phyloP scores from a whole-genome alignment of 108 stramenopile genomes.

The Discostella stelligeroides region DNA sequence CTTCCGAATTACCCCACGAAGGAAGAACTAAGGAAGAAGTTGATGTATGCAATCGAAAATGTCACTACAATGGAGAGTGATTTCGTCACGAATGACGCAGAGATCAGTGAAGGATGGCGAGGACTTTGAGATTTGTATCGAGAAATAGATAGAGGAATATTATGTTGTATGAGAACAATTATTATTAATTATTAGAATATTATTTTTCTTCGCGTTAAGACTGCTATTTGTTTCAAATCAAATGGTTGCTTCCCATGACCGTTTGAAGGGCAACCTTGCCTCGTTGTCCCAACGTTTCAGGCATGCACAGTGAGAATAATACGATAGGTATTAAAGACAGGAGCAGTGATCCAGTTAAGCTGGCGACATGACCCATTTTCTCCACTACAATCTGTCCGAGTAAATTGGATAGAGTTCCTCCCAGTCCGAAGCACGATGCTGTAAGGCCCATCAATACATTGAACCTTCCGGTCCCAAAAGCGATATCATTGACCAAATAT shows the following conservation, averaged over 20 bases:
- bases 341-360: slow-evolving; percentile 69
- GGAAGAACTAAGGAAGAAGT: slow-evolving; percentile 80
- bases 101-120: slow-evolving; percentile 84
- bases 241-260: neutral
- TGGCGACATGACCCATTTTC: slow-evolving; percentile 76
- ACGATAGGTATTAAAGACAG: slow-evolving; percentile 77
- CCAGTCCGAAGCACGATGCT: slow-evolving; percentile 83
- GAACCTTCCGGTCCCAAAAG: slow-evolving; percentile 88
- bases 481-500: slow-evolving; percentile 84
- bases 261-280: slow-evolving; percentile 18
- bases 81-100: slow-evolving; percentile 89
- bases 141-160: too few species aligned
- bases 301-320: slow-evolving; percentile 71
- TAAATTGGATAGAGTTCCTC: slow-evolving; percentile 81
- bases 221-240: neutral
- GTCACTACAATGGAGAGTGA: slow-evolving; percentile 98
- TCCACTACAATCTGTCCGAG: slow-evolving; percentile 83
- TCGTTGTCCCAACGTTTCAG: slow-evolving; percentile 73
- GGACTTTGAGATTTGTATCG: slow-evolving; percentile 38
- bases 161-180: too few species aligned
- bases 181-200: too few species aligned
- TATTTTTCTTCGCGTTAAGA: too few species aligned
- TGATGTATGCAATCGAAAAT: slow-evolving; percentile 94
- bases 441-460: slow-evolving; percentile 86
- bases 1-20: slow-evolving; percentile 89